Conservation (phyloP, 1,139 yeast genomes). For the Kodamaea fungicola region DNA sequence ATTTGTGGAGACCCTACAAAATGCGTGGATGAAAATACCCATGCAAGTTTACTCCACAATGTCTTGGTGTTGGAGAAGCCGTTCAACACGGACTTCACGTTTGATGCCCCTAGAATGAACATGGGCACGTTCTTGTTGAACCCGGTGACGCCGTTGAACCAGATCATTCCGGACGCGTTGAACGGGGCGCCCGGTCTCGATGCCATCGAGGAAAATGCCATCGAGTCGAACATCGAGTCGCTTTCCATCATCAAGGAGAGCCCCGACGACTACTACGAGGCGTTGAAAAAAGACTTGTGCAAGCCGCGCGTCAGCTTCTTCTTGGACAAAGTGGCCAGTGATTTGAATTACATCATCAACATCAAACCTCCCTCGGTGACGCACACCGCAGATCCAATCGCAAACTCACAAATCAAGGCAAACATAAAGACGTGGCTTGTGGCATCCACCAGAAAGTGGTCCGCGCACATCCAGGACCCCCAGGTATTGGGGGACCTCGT, state of each 20-base stretch:
- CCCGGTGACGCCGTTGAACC: constrained; percentile 25
- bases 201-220: constrained; percentile 1
- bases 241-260: constrained; percentile 8
- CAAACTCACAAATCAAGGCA: neutral
- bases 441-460: constrained; percentile 8
- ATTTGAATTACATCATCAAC: constrained; percentile 21
- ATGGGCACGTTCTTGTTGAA: constrained; percentile 6
- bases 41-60: constrained; percentile 8
- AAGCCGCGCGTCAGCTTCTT: constrained; percentile 19
- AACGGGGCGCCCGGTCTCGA: constrained; percentile 9
- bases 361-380: constrained; percentile 26
- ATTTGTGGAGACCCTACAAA: constrained; percentile 11
- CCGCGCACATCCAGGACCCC: constrained; percentile 11
- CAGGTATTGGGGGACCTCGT: constrained; percentile 26
- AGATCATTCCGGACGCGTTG: constrained; percentile 24
- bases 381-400: constrained; percentile 4
- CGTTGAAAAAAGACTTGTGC: constrained; percentile 10
- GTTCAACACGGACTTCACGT: constrained; percentile 1
- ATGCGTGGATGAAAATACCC: constrained; percentile 8
- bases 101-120: too few species aligned
- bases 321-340: constrained; percentile 12
- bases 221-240: constrained; percentile 4
- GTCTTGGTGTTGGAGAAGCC: constrained; percentile 10
- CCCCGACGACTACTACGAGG: constrained; percentile 6
- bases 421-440: constrained; percentile 6